Conservation (phyloP, 2,329 filamentous ascomycete species). For the Cadophora sp. region DNA sequence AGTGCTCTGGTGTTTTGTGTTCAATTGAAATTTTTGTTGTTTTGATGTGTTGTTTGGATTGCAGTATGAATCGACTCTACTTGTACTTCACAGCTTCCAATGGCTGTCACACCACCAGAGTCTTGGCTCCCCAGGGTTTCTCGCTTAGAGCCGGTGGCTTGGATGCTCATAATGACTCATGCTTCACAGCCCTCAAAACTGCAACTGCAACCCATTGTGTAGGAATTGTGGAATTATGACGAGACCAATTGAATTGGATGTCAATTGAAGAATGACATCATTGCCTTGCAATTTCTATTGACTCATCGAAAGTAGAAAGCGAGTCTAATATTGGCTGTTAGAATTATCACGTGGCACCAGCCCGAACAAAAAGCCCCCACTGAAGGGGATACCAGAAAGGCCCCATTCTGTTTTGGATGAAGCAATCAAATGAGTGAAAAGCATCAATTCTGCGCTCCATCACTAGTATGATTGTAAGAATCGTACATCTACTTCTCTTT, state of each 20-base stretch:
- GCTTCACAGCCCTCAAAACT: slow-evolving; percentile 7
- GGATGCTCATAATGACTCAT: slow-evolving; percentile 16
- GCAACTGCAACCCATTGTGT: background rate
- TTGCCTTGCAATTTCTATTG: background rate
- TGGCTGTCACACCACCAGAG: slow-evolving; percentile 1
- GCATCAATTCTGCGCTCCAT: too few relatives aligned
- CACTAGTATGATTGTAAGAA: background rate
- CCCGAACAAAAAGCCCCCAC: too few relatives aligned
- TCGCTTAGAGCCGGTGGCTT: slow-evolving; percentile 10
- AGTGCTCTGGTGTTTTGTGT: background rate
- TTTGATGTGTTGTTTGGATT: background rate
- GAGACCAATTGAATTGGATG: background rate
- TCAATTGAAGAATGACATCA: background rate
- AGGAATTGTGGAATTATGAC: background rate
- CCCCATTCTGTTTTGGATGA: too few relatives aligned
- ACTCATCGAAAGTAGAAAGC: background rate
- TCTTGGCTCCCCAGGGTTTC: background rate
- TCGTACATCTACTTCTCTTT: background rate
- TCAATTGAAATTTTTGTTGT: background rate
- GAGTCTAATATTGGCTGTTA: background rate
- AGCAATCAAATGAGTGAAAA: too few relatives aligned
- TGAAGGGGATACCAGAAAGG: too few relatives aligned
- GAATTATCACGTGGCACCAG: too few relatives aligned
- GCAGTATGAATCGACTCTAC: background rate
- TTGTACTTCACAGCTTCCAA: slow-evolving; percentile 9